phyloP scores from a whole-genome alignment of 192 early-diverging fungal species.

The Physocladia obscura region DNA sequence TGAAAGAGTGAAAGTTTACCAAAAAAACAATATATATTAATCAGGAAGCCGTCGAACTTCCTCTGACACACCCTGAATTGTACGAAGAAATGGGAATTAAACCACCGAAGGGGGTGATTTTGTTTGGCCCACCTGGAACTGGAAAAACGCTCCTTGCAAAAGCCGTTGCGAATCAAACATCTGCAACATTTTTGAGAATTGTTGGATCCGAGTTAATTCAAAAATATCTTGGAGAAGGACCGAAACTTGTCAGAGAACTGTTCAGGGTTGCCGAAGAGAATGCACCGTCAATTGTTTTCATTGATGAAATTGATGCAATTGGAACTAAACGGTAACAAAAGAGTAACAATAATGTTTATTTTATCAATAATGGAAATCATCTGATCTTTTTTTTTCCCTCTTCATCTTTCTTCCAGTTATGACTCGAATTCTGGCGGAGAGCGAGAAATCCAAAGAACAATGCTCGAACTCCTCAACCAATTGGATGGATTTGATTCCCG shows the following conservation, averaged over 20 bases:
- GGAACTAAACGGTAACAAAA: slow-evolving; percentile 72
- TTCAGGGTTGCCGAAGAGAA: slow-evolving; percentile 96
- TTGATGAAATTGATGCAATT: slow-evolving; percentile 98
- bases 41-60: slow-evolving; percentile 99
- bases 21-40: too few relatives aligned
- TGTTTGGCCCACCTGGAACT: slow-evolving; percentile 91
- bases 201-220: slow-evolving; percentile 98
- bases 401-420: slow-evolving; percentile 56
- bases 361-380: too few relatives aligned
- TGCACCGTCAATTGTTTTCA: slow-evolving; percentile 96
- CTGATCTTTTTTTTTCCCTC: background rate
- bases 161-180: slow-evolving; percentile 95
- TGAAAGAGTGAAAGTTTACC: too few relatives aligned
- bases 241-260: slow-evolving; percentile 95
- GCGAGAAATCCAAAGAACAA: slow-evolving; percentile 96
- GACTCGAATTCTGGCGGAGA: slow-evolving; percentile 98
- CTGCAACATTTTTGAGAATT: slow-evolving; percentile 90
- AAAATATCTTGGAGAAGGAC: slow-evolving; percentile 98
- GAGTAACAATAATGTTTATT: background rate
- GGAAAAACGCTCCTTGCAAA: slow-evolving; percentile 96
- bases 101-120: slow-evolving; percentile 96
- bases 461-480: slow-evolving; percentile 96
- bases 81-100: slow-evolving; percentile 98
- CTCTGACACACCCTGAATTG: slow-evolving; percentile 98
- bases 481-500: slow-evolving; percentile 99